Conservation (phyloP, 1,284 basidiomycete genomes). For the Pseudozyma flocculosa region DNA sequence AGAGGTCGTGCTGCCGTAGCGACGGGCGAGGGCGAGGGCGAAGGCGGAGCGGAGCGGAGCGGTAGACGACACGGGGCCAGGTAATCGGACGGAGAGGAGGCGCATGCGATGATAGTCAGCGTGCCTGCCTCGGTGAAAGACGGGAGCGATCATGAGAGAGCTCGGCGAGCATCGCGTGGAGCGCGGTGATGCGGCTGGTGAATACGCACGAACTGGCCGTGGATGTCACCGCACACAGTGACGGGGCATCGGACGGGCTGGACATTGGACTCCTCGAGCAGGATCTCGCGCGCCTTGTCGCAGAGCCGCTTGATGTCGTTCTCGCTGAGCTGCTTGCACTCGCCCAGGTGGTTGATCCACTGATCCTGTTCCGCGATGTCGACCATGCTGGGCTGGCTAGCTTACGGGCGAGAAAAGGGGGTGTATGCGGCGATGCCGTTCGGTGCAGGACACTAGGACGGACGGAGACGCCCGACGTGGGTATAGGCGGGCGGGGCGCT, state of each 20-base stretch:
- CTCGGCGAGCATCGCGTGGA: too few relatives aligned
- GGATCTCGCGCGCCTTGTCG: conserved; percentile 97
- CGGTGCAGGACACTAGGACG: too few relatives aligned
- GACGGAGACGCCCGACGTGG: too few relatives aligned
- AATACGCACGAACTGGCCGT: conserved; percentile 96
- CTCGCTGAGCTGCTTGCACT: conserved; percentile 97
- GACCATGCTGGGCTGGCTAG: conserved; percentile 33
- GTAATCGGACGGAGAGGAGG: too few relatives aligned
- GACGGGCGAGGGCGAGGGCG: background rate
- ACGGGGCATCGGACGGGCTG: conserved; percentile 89
- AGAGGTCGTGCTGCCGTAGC: conserved; percentile 68
- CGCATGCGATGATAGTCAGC: too few relatives aligned
- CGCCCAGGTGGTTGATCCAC: conserved; percentile 95
- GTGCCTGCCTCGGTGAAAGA: too few relatives aligned
- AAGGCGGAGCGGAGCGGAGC: background rate
- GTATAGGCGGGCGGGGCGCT: too few relatives aligned
- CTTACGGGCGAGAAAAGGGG: background rate
- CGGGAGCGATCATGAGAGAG: too few relatives aligned
- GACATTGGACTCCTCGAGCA: conserved; percentile 68
- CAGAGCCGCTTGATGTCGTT: conserved; percentile 95
- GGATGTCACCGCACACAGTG: conserved; percentile 71
- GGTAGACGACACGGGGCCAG: too few relatives aligned
- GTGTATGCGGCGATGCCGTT: too few relatives aligned
- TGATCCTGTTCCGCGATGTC: conserved; percentile 56
- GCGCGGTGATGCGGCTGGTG: too few relatives aligned